Evolutionary conservation across 768 basidiomycete species (phyloP).

Genomic region (Cystofilobasidium bisporidii): DNA sequence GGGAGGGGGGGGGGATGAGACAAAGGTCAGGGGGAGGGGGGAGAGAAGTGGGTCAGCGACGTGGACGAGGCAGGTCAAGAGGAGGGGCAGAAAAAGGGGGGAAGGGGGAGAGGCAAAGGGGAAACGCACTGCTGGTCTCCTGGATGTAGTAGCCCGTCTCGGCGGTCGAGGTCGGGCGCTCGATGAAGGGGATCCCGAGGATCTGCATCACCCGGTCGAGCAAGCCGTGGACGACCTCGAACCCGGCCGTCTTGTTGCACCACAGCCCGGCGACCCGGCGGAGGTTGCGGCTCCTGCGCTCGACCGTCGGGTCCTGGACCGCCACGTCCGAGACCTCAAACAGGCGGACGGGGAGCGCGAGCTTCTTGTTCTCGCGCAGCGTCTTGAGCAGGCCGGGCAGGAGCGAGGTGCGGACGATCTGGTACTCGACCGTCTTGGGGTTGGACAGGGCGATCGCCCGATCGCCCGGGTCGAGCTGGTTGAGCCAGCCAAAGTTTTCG

Average conservation of each 20-base stretch:
- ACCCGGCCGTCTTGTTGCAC: conserved; percentile 94
- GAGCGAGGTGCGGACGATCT: conserved; percentile 91
- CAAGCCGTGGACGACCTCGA: conserved; percentile 91
- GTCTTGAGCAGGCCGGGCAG: conserved; percentile 95
- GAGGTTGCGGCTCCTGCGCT: conserved; percentile 57
- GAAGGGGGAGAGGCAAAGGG: conserved; percentile 4
- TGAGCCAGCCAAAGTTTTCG: conserved; percentile 92
- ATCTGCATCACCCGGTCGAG: conserved; percentile 93
- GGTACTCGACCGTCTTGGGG: conserved; percentile 95
- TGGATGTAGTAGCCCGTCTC: conserved; percentile 82
- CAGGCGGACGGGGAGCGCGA: conserved; percentile 79
- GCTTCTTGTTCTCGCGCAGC: conserved; percentile 88
- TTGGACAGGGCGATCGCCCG: conserved; percentile 86
- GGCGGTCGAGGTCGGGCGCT: conserved; percentile 49
- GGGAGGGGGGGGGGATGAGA: background rate
- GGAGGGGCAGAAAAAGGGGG: no score
- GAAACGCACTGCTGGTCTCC: conserved; percentile 63
- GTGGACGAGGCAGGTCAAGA: no score
- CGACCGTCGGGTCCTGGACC: conserved; percentile 85
- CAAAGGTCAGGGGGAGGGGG: no score
- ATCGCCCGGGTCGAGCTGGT: conserved; percentile 69
- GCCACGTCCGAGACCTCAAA: conserved; percentile 93
- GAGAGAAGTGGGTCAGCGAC: no score
- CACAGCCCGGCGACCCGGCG: conserved; percentile 82
- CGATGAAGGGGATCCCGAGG: conserved; percentile 77